These are phyloP conservation scores for Ophiostoma perfectum DNA, from an alignment of 2,329 filamentous ascomycete species.

Conservation along the genomic window DNA sequence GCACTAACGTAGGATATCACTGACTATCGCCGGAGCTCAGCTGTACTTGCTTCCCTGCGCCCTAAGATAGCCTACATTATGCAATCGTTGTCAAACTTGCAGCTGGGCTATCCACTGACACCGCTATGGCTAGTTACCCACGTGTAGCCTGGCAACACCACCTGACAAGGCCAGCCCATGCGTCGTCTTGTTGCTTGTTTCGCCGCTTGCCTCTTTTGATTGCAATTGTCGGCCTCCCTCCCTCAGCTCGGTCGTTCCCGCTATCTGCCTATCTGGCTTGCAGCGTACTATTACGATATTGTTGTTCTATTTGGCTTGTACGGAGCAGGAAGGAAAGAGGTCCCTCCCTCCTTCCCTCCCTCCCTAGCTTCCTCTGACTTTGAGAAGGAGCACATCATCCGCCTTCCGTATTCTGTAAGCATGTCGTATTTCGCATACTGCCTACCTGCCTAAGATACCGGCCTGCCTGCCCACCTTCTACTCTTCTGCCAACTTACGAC, in stretches of 20 bases:
- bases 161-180: neutral
- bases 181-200: neutral
- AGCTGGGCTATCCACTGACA: neutral
- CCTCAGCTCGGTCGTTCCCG: neutral
- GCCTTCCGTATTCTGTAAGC: slow-evolving; percentile 3
- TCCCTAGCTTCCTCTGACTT: neutral
- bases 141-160: slow-evolving; percentile 5
- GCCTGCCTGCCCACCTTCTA: neutral
- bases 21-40: neutral
- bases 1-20: neutral
- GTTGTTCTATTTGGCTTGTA: too few relatives aligned
- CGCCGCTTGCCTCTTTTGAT: neutral
- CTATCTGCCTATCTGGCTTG: neutral
- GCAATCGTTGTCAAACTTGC: too few relatives aligned
- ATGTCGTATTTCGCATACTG: neutral
- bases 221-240: neutral
- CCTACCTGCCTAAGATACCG: neutral
- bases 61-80: too few relatives aligned
- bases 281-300: too few relatives aligned
- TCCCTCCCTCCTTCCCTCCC: neutral
- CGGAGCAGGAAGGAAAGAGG: neutral
- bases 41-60: neutral
- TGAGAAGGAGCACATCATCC: neutral
- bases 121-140: neutral
- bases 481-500: neutral